A percentile compares a stretch with the other conserved stretches of the same genome.
phyloP scores from a whole-genome alignment of 1,284 basidiomycete genomes.

The Apiotrichum brassicae region DNA sequence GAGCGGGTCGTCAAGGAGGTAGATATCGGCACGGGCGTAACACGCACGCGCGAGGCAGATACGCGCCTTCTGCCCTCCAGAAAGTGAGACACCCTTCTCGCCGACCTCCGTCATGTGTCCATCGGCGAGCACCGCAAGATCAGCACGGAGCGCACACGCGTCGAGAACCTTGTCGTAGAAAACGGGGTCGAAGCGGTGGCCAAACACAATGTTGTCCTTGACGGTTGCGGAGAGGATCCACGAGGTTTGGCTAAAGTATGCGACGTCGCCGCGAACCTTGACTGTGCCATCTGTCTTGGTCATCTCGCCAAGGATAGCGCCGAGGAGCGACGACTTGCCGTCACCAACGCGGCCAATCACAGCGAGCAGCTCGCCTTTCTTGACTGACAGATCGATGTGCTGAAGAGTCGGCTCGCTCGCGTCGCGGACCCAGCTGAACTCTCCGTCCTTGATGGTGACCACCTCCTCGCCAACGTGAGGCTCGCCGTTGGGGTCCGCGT shows the following conservation, averaged over 20 bases:
- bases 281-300: slow-evolving; percentile 66
- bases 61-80: slow-evolving; percentile 59
- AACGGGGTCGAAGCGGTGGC: slow-evolving; percentile 72
- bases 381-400: slow-evolving; percentile 66
- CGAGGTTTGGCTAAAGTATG: slow-evolving; percentile 83
- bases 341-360: slow-evolving; percentile 86
- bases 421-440: slow-evolving; percentile 68
- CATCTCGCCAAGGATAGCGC: slow-evolving; percentile 71
- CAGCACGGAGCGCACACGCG: slow-evolving; percentile 78
- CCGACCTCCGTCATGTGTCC: slow-evolving; percentile 73
- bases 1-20: slow-evolving; percentile 55
- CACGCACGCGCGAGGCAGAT: slow-evolving; percentile 55
- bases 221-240: slow-evolving; percentile 82
- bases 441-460: slow-evolving; percentile 63
- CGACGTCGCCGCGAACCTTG: slow-evolving; percentile 64
- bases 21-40: slow-evolving; percentile 57
- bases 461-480: slow-evolving; percentile 62
- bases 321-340: slow-evolving; percentile 63
- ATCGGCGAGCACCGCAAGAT: slow-evolving; percentile 65
- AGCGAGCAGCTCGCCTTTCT: slow-evolving; percentile 80
- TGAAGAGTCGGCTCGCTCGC: slow-evolving; percentile 61
- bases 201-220: slow-evolving; percentile 84
- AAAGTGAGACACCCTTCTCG: slow-evolving; percentile 52
- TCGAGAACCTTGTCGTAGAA: slow-evolving; percentile 40
- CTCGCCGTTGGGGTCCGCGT: slow-evolving; percentile 47